Evolutionary conservation across 2,329 filamentous ascomycete genomes (phyloP), one percentile per base, ranked within the genome.

Genomic region (Claviceps sorghi): DNA sequence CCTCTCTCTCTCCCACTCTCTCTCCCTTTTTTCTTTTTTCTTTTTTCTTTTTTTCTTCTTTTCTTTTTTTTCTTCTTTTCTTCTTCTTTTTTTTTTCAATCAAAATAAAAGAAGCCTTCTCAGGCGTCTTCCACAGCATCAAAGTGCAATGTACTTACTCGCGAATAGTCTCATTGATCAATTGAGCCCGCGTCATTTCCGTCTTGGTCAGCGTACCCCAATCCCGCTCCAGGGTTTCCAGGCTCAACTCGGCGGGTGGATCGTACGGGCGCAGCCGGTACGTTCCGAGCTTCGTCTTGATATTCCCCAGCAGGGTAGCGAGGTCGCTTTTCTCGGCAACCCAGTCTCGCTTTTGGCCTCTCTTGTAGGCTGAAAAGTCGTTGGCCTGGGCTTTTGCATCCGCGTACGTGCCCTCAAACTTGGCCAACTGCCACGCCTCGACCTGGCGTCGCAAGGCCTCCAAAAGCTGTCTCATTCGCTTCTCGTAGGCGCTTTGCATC

Each of bases 161-260:
- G 74, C 93, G 80, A 60, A 98, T 98, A 7, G 89, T 96, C 69
- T 97, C 93, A 67, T 98, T 98, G 69, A 98, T 97, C 60, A 94
- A 71, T 67, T 95, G 90, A 56, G 90, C 94, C 59, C 90, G 81
- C 56, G 80, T 80, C 72, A 94, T 89, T 71, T 98, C 93, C 11
- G 87, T 79, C 61, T 85, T 82, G 59, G 93, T 84, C 60, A 98
- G 67, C 10, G 72, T 78, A 44, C 79, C 75, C 93, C 93, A 98
- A 57, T 89, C 86, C 53, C 75, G 71, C 59, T 98, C 93, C 58
- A 95, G 76, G 19, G 83, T 82, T 55, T 94, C 89, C 49, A 95
- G 70, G 50, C 85, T 84, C 57, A 98, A 70, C 60, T 95, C 87
- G 51, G 78, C 75, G 3, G 93, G 93, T 38, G 93, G 93, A 48